A percentile compares a stretch with the other conserved stretches of the same genome.
Conservation (phyloP, 495 filamentous ascomycete species). For the Polyplosphaeria fusca region DNA sequence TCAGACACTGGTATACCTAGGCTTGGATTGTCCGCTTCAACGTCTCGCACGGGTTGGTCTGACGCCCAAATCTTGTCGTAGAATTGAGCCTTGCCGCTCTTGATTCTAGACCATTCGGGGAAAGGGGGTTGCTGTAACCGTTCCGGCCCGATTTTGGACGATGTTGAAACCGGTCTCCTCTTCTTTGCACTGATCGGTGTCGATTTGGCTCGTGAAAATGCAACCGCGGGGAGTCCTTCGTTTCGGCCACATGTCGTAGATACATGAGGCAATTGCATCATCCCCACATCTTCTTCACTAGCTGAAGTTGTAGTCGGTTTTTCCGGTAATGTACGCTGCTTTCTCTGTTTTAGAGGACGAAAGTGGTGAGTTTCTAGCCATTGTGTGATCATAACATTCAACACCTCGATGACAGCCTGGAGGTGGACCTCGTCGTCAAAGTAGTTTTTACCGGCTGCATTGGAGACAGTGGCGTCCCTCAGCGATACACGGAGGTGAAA, state of each 20-base stretch:
- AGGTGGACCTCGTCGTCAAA: conserved; percentile 48
- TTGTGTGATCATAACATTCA: conserved; percentile 37
- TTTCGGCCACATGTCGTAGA: too few species aligned
- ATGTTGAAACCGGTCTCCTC: conserved; percentile 6
- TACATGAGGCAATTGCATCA: too few species aligned
- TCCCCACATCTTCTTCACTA: not conserved
- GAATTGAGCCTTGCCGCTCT: conserved; percentile 50
- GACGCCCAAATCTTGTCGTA: conserved; percentile 27
- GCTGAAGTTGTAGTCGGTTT: not conserved
- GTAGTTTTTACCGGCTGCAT: conserved; percentile 29
- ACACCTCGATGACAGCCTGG: conserved; percentile 39
- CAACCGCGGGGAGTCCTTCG: too few species aligned
- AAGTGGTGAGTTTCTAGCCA: conserved; percentile 43
- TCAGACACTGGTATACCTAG: not conserved
- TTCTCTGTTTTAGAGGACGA: conserved; percentile 30
- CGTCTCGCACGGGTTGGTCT: conserved; percentile 8
- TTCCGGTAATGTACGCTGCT: not conserved
- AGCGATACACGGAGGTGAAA: conserved; percentile 75
- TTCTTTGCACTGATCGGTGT: too few species aligned
- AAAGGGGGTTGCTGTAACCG: conserved; percentile 43
- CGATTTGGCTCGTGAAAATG: too few species aligned
- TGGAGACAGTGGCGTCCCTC: conserved; percentile 17
- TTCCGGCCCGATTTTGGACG: not conserved
- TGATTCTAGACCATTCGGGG: conserved; percentile 64
- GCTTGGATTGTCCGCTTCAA: not conserved